Conservation (phyloP, 192 early-diverging fungal species). For the Backusella morwellensis region DNA sequence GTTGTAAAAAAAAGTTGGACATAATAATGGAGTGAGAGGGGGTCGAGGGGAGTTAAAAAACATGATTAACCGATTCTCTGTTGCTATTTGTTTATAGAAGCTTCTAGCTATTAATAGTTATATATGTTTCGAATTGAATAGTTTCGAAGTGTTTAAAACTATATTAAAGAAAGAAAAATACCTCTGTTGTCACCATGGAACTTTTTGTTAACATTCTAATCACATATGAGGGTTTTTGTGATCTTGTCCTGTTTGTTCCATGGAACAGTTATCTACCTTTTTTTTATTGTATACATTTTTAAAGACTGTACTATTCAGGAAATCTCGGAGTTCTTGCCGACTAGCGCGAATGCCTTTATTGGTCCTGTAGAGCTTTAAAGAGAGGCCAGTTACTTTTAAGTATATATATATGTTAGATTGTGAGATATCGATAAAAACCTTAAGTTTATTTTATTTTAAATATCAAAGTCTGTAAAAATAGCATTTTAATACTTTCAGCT, state of each 20-base stretch:
- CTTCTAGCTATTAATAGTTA: not conserved
- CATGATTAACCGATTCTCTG: not conserved
- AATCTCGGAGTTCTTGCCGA: not conserved
- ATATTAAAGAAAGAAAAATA: not conserved
- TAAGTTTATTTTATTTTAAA: too few relatives aligned
- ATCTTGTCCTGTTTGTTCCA: not conserved
- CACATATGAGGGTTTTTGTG: not conserved
- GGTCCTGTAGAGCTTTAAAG: not conserved
- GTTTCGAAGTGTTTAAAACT: not conserved
- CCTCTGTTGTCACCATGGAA: not conserved
- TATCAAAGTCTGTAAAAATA: too few relatives aligned
- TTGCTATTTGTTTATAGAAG: not conserved
- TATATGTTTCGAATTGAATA: not conserved
- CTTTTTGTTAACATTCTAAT: not conserved
- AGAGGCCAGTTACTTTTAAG: not conserved
- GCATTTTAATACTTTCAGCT: too few relatives aligned
- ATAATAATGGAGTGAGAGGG: not conserved
- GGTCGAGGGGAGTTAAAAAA: not conserved
- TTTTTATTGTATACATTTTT: not conserved
- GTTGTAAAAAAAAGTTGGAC: not conserved
- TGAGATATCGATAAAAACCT: not conserved
- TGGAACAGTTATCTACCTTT: not conserved
- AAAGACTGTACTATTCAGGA: not conserved
- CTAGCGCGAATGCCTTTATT: not conserved
- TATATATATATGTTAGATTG: not conserved